Evolutionary conservation across 345 rosid species (phyloP).

Genomic region (Acer yangbiense): DNA sequence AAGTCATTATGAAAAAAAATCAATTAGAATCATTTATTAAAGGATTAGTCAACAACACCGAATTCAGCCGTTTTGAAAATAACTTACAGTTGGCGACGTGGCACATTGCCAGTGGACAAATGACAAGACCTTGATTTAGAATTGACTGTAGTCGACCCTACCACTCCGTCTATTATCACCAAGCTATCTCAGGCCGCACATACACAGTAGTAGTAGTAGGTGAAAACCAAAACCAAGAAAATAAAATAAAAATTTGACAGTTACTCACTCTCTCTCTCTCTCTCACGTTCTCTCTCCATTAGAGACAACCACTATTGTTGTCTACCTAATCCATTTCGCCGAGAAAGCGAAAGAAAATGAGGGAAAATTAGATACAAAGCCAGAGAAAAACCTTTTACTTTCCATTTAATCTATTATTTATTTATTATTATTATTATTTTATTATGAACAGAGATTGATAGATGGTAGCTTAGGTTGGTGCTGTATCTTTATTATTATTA

Average conservation of each 20-base stretch:
- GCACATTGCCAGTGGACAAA: constrained; percentile 16
- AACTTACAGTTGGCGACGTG: constrained; percentile 30
- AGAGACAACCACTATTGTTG: constrained; percentile 5
- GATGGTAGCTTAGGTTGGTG: constrained; percentile 33
- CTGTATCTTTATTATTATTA: constrained; percentile 29
- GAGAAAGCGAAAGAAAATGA: constrained; percentile 20
- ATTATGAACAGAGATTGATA: constrained; percentile 2
- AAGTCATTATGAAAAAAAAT: background rate
- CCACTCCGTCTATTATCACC: constrained; percentile 26
- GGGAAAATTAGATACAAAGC: constrained; percentile 22
- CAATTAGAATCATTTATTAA: background rate
- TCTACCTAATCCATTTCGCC: constrained; percentile 33
- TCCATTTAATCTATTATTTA: background rate
- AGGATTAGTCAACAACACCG: background rate
- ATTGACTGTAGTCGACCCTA: constrained; percentile 27
- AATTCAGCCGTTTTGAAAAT: background rate
- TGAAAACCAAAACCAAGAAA: constrained; percentile 41
- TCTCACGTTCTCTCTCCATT: constrained; percentile 15
- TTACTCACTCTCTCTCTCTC: background rate
- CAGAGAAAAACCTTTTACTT: background rate
- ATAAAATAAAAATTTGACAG: background rate
- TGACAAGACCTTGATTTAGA: constrained; percentile 23
- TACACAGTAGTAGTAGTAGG: constrained; percentile 37
- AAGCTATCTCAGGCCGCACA: background rate
- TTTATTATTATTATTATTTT: constrained; percentile 4